These are phyloP conservation scores for Cynanchum wilfordii DNA, from an alignment of 257 asterid genomes.

Conservation along the genomic window DNA sequence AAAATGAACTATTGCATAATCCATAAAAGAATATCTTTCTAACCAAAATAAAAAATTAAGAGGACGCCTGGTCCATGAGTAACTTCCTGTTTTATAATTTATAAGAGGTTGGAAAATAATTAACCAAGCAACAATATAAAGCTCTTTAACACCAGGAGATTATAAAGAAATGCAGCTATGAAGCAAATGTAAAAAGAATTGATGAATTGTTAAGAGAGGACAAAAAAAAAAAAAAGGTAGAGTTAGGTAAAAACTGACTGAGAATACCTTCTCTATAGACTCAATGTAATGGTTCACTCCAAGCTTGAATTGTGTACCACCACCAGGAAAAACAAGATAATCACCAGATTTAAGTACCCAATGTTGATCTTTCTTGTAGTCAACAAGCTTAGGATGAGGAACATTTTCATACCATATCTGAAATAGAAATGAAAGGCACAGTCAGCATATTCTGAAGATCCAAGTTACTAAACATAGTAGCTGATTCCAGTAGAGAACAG, in stretches of 20 bases:
- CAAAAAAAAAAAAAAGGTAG: neutral
- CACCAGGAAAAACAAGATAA: conserved; percentile 84
- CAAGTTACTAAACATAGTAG: neutral
- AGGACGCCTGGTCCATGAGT: neutral
- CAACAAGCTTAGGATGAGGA: conserved; percentile 93
- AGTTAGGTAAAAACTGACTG: neutral
- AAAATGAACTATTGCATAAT: neutral
- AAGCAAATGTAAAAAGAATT: neutral
- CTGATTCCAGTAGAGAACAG: neutral
- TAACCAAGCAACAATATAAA: conserved; percentile 1
- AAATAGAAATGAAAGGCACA: conserved; percentile 1
- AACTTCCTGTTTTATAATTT: neutral
- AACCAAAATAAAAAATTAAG: neutral
- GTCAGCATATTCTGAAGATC: neutral
- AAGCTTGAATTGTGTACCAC: conserved; percentile 83
- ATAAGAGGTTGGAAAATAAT: neutral
- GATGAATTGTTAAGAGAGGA: neutral
- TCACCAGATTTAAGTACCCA: conserved; percentile 73
- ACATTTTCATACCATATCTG: conserved; percentile 93
- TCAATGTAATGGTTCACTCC: conserved; percentile 65
- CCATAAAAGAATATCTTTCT: neutral
- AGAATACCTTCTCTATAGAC: conserved; percentile 49
- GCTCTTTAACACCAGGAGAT: neutral
- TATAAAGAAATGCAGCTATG: neutral
- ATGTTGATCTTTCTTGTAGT: conserved; percentile 82